Evolutionary conservation across 208 protist genomes (phyloP).

Genomic region (Crithidia fasciculata): DNA sequence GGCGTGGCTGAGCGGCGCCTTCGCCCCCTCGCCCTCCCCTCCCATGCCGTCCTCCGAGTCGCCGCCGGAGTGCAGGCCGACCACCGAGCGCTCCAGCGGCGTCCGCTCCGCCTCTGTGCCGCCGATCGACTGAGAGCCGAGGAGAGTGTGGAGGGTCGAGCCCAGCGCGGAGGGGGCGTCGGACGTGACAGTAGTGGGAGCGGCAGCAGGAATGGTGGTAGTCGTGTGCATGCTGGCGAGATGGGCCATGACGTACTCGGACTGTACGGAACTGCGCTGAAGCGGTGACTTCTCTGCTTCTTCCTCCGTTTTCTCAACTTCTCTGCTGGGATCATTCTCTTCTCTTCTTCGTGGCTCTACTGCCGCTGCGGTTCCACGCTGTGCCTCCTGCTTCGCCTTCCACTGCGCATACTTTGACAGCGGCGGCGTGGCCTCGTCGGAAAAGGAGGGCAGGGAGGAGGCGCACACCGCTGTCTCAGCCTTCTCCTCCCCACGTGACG

Average conservation of each 20-base stretch:
- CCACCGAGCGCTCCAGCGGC: conserved; percentile 11
- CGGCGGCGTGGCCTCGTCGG: not conserved
- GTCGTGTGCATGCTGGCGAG: not conserved
- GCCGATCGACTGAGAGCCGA: conserved; percentile 7
- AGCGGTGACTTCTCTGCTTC: no score
- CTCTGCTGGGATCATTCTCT: no score
- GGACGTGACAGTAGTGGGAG: not conserved
- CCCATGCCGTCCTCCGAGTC: conserved; percentile 3
- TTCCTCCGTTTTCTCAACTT: no score
- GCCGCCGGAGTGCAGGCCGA: not conserved
- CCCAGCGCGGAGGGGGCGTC: not conserved
- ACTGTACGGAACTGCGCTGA: no score
- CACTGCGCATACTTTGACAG: conserved; percentile 13
- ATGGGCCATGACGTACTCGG: not conserved
- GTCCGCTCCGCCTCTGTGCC: conserved; percentile 14
- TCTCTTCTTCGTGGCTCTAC: not conserved
- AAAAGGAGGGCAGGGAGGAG: not conserved
- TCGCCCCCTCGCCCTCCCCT: not conserved
- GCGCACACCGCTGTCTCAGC: not conserved
- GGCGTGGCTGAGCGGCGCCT: conserved; percentile 23
- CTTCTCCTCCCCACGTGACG: not conserved
- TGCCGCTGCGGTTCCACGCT: not conserved
- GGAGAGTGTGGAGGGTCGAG: not conserved
- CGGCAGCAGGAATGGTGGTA: not conserved
- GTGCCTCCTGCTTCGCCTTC: conserved; percentile 6